Base-by-base conservation (phyloP, 257 asterid genomes). In the Fraxinus americana region DNA sequence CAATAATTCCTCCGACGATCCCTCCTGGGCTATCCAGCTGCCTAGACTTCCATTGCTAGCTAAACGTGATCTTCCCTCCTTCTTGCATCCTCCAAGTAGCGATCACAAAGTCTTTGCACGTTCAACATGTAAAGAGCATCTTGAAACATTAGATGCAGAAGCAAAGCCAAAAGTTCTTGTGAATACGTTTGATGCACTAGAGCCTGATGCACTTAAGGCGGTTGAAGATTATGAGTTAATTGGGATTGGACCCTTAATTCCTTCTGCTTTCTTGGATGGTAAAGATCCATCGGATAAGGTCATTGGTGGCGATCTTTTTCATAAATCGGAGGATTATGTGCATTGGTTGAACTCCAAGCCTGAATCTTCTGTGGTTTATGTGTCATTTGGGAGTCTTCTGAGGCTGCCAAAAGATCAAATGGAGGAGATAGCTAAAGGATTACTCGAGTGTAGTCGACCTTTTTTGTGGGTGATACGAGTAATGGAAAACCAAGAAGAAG, bases 171-270 rank as follows among this genome's bases (percentile, higher is more conserved):
- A 25, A 0, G 63, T 85, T 1, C 57, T 85, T 4, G 84, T 82
- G 27, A 85, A 85, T 17, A 59, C 84, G 7, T 85, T 82, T 66
- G 84, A 85, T 71, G 80, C 80, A 14, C 73, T 82, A 1, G 86
- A 85, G 43, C 36, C 35, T 1, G 68, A 65, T 9, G 78, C 82
- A 41, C 48, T 41, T 10, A 41, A 41, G 14, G 48, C 48, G 48
- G 2, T 41, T 41, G 80, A 81, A 10, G 74, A 67, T 27, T 83
- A 83, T 13, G 77, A 83, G 1, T 27, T 81, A 71, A 70, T 82
- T 5, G 87, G 75, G 1, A 50, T 87, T 10, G 91, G 91, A 67
- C 91, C 91, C 8, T 76, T 85, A 71, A 70, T 83, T 77, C 82
- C 83, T 13, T 79, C 82, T 14, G 73, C 84, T 1, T 73, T 68